A percentile compares a stretch with the other conserved stretches of the same genome.
Conservation (phyloP, 73 alveolate species). For the Breviolum minutum region DNA sequence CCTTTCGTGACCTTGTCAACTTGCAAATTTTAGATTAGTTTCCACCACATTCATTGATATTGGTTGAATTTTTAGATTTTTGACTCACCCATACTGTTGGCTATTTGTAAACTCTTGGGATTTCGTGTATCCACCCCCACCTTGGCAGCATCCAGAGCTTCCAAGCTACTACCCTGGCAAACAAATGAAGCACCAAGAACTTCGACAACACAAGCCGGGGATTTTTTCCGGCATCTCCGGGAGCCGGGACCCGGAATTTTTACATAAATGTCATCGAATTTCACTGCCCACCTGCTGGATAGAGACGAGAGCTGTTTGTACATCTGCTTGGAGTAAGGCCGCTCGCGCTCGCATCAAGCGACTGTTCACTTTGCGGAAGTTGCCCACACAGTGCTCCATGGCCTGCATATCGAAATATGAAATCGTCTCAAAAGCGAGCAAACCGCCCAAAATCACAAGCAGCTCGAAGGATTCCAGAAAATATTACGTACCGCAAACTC, state of each 20-base stretch:
- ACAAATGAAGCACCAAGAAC: neutral
- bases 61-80: too few relatives aligned
- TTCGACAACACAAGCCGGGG: neutral
- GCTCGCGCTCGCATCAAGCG: conserved; percentile 81
- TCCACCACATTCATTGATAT: too few relatives aligned
- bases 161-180: conserved; percentile 56
- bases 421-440: neutral
- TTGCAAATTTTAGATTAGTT: too few relatives aligned
- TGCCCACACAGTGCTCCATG: conserved; percentile 50
- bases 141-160: conserved; percentile 41
- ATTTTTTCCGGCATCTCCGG: too few relatives aligned
- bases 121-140: neutral
- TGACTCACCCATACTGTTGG: too few relatives aligned
- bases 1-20: too few relatives aligned
- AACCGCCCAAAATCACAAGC: neutral
- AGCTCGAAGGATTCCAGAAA: too few relatives aligned
- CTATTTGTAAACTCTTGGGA: too few relatives aligned
- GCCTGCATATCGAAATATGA: neutral
- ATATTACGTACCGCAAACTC: too few relatives aligned
- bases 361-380: conserved; percentile 75
- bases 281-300: neutral
- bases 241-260: too few relatives aligned
- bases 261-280: neutral
- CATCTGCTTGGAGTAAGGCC: conserved; percentile 74
- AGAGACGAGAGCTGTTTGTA: conserved; percentile 58